phyloP scores from a whole-genome alignment of 768 basidiomycete genomes.

The Lactarius pseudohatsudake region DNA sequence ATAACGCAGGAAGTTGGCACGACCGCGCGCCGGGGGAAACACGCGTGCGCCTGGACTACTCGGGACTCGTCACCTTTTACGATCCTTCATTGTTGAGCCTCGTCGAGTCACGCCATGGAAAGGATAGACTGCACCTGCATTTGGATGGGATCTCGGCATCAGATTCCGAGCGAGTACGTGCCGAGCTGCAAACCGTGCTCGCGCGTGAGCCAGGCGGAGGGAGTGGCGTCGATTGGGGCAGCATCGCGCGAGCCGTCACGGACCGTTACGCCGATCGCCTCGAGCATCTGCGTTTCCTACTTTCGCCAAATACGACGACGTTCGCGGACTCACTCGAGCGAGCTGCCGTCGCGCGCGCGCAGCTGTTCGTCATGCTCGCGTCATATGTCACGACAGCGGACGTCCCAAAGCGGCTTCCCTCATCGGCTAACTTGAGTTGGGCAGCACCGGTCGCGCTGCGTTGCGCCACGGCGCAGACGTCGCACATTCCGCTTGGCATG shows the following conservation, averaged over 20 bases:
- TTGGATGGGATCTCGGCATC: conserved; percentile 35
- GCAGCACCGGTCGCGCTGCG: conserved; percentile 24
- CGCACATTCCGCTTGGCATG: background rate
- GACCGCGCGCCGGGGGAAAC: conserved; percentile 45
- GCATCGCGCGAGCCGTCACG: conserved; percentile 39
- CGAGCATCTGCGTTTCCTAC: conserved; percentile 38
- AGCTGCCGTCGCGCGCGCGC: conserved; percentile 15
- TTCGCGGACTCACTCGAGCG: background rate
- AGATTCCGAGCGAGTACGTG: conserved; percentile 31
- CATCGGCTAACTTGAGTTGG: conserved; percentile 21
- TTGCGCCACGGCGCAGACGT: conserved; percentile 23
- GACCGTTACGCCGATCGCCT: conserved; percentile 46
- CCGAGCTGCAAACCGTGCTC: conserved; percentile 34
- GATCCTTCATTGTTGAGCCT: conserved; percentile 42
- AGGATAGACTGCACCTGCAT: conserved; percentile 40
- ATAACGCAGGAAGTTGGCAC: conserved; percentile 44
- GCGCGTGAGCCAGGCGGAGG: conserved; percentile 17
- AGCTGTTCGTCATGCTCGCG: conserved; percentile 29
- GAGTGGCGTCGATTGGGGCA: conserved; percentile 46
- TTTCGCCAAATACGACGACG: background rate
- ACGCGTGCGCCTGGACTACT: conserved; percentile 44
- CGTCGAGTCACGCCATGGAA: conserved; percentile 33
- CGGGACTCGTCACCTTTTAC: conserved; percentile 45
- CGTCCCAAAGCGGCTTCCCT: conserved; percentile 7
- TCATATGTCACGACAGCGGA: conserved; percentile 35